phyloP scores from a whole-genome alignment of 495 filamentous ascomycete genomes.

The Penicillium goetzii region DNA sequence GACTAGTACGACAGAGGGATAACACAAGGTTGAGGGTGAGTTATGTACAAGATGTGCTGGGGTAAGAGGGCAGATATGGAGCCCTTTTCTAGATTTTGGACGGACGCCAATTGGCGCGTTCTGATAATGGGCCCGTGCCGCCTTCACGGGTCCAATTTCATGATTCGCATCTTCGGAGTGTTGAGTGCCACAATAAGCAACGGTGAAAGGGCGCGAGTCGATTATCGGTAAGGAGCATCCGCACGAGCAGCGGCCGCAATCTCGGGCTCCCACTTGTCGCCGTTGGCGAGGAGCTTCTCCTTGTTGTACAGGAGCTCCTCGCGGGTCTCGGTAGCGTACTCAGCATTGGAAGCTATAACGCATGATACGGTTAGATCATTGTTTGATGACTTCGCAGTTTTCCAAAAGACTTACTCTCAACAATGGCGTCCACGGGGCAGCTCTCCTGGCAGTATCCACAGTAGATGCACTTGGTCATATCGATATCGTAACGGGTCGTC shows the following conservation, averaged over 20 bases:
- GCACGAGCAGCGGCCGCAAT: conserved; percentile 88
- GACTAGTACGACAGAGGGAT: conserved; percentile 47
- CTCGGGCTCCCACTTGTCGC: conserved; percentile 98
- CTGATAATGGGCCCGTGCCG: conserved; percentile 16
- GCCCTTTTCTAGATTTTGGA: conserved; percentile 32
- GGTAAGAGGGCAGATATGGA: conserved; percentile 18
- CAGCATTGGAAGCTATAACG: conserved; percentile 77
- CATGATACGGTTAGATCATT: conserved; percentile 24
- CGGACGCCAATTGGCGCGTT: conserved; percentile 21
- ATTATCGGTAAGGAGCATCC: conserved; percentile 84
- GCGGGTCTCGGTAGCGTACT: conserved; percentile 96
- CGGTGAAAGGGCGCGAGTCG: not conserved
- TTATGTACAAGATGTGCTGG: conserved; percentile 45
- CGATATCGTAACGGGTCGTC: conserved; percentile 97
- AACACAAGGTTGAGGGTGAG: conserved; percentile 32
- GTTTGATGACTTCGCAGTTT: not conserved
- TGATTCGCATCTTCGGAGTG: conserved; percentile 10
- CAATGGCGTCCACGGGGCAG: conserved; percentile 97
- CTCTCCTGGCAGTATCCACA: conserved; percentile 99
- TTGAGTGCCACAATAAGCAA: not conserved
- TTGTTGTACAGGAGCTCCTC: conserved; percentile 99
- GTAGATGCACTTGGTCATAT: conserved; percentile 99
- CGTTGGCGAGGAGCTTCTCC: conserved; percentile 87
- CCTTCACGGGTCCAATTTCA: conserved; percentile 14
- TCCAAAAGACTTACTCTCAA: conserved; percentile 65